Evolutionary conservation across 164 flowering plant species (phyloP), one percentile per base, ranked within the genome.

Genomic region (Dillenia turbinata): DNA sequence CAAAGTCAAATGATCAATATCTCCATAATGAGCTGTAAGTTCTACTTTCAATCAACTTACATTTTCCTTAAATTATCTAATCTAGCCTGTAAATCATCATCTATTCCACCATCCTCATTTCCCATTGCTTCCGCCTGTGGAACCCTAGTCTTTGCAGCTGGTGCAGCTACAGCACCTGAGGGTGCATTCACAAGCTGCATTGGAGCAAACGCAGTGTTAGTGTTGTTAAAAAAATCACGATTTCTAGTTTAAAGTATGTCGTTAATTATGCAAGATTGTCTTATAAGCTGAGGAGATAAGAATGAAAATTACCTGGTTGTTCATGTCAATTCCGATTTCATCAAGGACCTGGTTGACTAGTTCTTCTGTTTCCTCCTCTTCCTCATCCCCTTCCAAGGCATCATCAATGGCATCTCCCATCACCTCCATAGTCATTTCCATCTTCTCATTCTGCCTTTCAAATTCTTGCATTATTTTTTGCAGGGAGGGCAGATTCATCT

Each of bases 351-450:
- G 92, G 74, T 63, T 89, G 61, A 87, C 93, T 12, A 87, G 81
- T 55, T 89, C 96, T 65, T 89, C 96, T 0, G 91, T 87, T 71
- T 89, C 91, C 66, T 78, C 84, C 73, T 89, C 96, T 79, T 89
- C 96, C 70, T 89, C 91, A 51, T 89, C 96, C 58, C 96, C 96
- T 78, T 82, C 91, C 83, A 87, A 71, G 59, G 96, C 91, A 75
- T 87, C 93, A 61, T 89, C 96, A 62, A 87, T 85, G 44, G 96
- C 86, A 71, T 87, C 92, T 43, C 85, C 92, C 96, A 89, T 89
- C 48, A 89, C 89, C 76, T 89, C 96, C 13, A 79, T 68, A 17
- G 66, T 71, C 96, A 89, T 79, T 71, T 89, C 93, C 96, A 89
- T 89, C 80, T 81, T 84, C 74, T 89, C 96, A 69, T 87, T 89